Evolutionary conservation across 1,284 basidiomycete species (phyloP).

Genomic region (Fomitopsis betulina): DNA sequence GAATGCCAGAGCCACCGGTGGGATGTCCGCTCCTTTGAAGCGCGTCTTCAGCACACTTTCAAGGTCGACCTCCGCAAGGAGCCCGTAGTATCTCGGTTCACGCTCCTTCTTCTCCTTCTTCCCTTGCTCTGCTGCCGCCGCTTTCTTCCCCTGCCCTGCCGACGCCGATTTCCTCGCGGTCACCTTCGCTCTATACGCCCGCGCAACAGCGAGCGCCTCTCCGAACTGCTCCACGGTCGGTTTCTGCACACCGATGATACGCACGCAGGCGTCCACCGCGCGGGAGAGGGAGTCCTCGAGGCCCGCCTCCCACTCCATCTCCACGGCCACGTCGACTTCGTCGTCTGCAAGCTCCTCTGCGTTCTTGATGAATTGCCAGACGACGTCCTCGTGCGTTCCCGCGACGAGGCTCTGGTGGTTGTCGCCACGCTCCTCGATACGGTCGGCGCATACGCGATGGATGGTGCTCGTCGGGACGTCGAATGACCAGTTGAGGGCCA

Average conservation of each 20-base stretch:
- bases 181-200: conserved; percentile 41
- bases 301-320: conserved; percentile 55
- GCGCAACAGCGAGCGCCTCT: conserved; percentile 53
- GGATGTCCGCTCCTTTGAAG: conserved; percentile 26
- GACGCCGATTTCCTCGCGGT: conserved; percentile 29
- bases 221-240: conserved; percentile 56
- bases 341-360: conserved; percentile 61
- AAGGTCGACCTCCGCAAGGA: conserved; percentile 73
- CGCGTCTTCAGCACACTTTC: conserved; percentile 37
- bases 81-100: conserved; percentile 66
- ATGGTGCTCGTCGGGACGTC: conserved; percentile 49
- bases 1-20: conserved; percentile 34
- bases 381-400: conserved; percentile 75
- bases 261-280: conserved; percentile 56
- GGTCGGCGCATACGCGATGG: conserved; percentile 74
- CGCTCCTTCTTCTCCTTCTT: conserved; percentile 30
- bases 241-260: conserved; percentile 42
- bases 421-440: conserved; percentile 70
- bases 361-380: conserved; percentile 75
- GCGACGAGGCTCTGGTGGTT: conserved; percentile 82
- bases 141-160: conserved; percentile 28
- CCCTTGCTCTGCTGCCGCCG: conserved; percentile 22
- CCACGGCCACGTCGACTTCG: conserved; percentile 65
- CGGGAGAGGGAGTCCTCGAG: conserved; percentile 53
- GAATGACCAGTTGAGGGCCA: conserved; percentile 79